Percentiles rank a stretch among this genome's conserved stretches.
Conservation (phyloP, 257 asterid genomes). For the Solanum pinnatisectum region DNA sequence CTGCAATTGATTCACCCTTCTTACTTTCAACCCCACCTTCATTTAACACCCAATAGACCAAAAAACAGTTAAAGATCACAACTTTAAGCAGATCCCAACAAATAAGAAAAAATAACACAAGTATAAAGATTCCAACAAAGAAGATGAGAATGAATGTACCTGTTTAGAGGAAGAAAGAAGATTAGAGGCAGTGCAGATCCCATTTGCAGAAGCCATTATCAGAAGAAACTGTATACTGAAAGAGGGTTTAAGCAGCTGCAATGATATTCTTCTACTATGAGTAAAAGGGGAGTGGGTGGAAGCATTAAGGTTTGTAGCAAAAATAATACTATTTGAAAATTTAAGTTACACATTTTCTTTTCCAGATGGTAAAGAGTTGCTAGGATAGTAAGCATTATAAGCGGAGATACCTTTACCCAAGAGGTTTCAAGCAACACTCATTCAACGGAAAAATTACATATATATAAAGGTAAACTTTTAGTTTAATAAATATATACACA, state of each 20-base stretch:
- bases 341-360: not conserved
- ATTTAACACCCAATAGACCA: not conserved
- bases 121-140: not conserved
- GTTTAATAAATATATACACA: too few relatives aligned
- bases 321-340: not conserved
- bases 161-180: slow-evolving; percentile 50
- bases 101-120: not conserved
- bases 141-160: slow-evolving; percentile 12
- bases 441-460: too few relatives aligned
- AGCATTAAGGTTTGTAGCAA: not conserved
- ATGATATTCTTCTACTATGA: not conserved
- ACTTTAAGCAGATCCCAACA: not conserved
- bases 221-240: not conserved
- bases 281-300: not conserved
- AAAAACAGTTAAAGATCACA: not conserved
- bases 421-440: too few relatives aligned
- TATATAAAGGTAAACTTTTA: too few relatives aligned
- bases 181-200: slow-evolving; percentile 59
- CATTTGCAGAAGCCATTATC: slow-evolving; percentile 87
- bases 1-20: slow-evolving; percentile 52
- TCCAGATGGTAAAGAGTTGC: too few relatives aligned
- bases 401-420: too few relatives aligned
- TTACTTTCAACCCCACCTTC: slow-evolving; percentile 48
- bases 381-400: too few relatives aligned
- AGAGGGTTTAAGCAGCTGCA: not conserved